Evolutionary conservation across 2,329 filamentous ascomycete genomes (phyloP), one percentile per base, ranked within the genome.

Genomic region (Botrytis elliptica): DNA sequence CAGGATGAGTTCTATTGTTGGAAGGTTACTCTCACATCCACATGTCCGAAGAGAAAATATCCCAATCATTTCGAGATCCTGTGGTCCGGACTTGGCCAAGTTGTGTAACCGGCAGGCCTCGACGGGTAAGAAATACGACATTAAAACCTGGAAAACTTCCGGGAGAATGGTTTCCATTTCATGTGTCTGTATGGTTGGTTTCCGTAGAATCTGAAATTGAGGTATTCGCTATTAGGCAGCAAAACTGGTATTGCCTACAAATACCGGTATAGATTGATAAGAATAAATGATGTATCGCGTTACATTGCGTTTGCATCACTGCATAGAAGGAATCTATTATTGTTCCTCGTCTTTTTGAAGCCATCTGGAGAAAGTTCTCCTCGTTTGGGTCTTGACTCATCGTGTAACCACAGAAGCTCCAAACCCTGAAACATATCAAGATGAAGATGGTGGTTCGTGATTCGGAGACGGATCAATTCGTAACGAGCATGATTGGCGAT

Each of bases 251-350:
- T 33, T 65, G 33, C 4, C 5, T 22, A 4, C 4, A 66, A 12
- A 49, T 49, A 66, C 63, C 63, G 42, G 63, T 49, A 66, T 66
- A 42, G 63, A 9, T 66, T 66, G 63, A 49, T 66, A 44, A 46
- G 63, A 49, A 20, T 14, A 25, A 42, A 12, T 36, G 63, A 66
- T 36, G 36, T 6, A 66, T 66, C 20, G 42, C 8, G 63, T 66
- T 66, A 33, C 42, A 46, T 66, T 49, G 63, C 63, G 3, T 25
- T 36, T 36, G 60, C 42, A 49, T 49, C 29, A 36, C 63, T 49
- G 63, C 20, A 49, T 36, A 16, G 63, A 66, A 66, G 42, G 63
- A 49, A 36, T 36, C 63, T 66, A 66, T 66, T 66, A 10, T 36
- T 46, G 6, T 66, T 49, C 42, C 44, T 63, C 38, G 20, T 36